Evolutionary conservation across 192 early-diverging fungal genomes (phyloP), one percentile per base, ranked within the genome.

Genomic region (Mortierella antarctica): DNA sequence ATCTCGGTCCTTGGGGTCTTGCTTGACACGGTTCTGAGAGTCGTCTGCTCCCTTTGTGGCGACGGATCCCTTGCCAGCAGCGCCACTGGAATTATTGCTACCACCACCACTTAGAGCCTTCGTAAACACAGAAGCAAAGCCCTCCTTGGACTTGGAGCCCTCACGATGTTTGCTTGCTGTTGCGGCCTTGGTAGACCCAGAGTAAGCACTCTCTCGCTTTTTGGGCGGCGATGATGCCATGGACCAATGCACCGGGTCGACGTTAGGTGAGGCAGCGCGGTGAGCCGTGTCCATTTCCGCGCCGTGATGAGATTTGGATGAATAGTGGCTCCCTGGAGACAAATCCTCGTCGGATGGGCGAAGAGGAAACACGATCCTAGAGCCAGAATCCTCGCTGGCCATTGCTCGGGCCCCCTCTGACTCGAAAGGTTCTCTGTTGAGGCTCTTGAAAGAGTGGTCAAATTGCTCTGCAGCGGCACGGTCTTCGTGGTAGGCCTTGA

Each of bases 401-500:
- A 51, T 21, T 12, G 5, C 52, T 17, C 13, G 41, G 12, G 14
- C 10, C 0, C 12, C 42, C 18, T 54, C 18, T n/a, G 48, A 14
- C 2, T 48, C 50, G 47, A 17, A 56, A 5, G 31, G 45, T 5
- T 31, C 31, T 15, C 44, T 6, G 12, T 45, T 18, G 4, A 46
- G 42, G 1, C n/a, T 12, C 42, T 48, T 41, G 57, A 70, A 42
- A 21, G 51, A 23, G 51, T 50, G 51, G n/a, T 57, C 60, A n/a
- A 63, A 56, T 14, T 51, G 52, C 7, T 71, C 52, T 4, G 14
- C 64, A 4, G 49, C 42, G 15, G 60, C 61, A 20, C 46, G 44
- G 17, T 76, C 61, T 15, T 69, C 74, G 15, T 76, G 57, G 14
- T 74, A 69, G 45, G 67, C 66, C 1, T 67, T 47, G 51, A 63